Evolutionary conservation across 495 filamentous ascomycete genomes (phyloP).

Genomic region (Penicillium cosmopolitanum): DNA sequence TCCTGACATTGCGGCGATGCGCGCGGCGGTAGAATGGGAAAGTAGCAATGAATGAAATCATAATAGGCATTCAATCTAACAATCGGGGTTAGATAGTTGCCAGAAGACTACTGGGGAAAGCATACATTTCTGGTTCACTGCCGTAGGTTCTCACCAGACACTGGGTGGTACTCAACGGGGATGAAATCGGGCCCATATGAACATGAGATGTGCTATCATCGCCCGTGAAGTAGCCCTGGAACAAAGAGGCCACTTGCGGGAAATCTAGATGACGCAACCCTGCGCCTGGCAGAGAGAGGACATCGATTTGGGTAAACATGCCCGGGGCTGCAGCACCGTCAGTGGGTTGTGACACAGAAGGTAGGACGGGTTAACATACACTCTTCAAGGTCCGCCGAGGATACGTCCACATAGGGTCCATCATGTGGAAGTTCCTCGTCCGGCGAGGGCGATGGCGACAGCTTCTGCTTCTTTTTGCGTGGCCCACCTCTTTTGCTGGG

Average conservation of each 20-base stretch:
- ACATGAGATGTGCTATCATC: constrained; percentile 30
- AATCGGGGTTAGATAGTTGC: constrained; percentile 23
- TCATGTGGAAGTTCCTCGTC: constrained; percentile 29
- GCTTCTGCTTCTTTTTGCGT: constrained; percentile 49
- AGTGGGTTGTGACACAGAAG: constrained; percentile 8
- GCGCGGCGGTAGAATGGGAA: constrained; percentile 61
- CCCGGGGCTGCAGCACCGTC: constrained; percentile 30
- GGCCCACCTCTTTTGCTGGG: constrained; percentile 62
- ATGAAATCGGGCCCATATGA: constrained; percentile 40
- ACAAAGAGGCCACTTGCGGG: constrained; percentile 42
- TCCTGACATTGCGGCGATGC: constrained; percentile 46
- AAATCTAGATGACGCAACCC: constrained; percentile 48
- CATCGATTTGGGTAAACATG: constrained; percentile 50
- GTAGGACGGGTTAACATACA: constrained; percentile 27
- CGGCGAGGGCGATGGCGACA: constrained; percentile 27
- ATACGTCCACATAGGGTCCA: constrained; percentile 25
- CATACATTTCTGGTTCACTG: constrained; percentile 48
- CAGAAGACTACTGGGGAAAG: not conserved
- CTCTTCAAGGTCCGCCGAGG: constrained; percentile 38
- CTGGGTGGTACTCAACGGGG: constrained; percentile 31
- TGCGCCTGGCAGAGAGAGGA: constrained; percentile 47
- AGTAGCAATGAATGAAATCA: constrained; percentile 61
- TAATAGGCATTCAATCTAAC: constrained; percentile 62
- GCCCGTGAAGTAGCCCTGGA: constrained; percentile 39
- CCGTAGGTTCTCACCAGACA: constrained; percentile 46